Percentiles rank a stretch among this genome's conserved stretches.
Evolutionary conservation across 2,329 filamentous ascomycete genomes (phyloP).

Genomic region (Conoideocrella luteorostrata): DNA sequence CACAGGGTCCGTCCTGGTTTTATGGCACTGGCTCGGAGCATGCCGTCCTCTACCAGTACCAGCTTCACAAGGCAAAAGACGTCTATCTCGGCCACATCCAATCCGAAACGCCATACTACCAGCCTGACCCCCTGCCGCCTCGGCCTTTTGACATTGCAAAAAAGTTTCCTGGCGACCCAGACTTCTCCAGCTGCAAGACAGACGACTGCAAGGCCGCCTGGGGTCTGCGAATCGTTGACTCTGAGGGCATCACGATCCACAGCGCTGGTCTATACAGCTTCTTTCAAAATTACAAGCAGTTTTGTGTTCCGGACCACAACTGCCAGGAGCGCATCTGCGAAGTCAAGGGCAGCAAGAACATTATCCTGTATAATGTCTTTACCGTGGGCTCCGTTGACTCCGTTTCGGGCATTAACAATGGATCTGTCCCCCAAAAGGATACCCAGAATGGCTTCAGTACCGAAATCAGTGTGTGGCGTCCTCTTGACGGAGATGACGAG

Average conservation of each 20-base stretch:
- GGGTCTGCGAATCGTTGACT: background rate
- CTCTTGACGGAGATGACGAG: no score
- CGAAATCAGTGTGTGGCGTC: no score
- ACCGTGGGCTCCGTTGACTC: background rate
- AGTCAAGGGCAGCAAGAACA: background rate
- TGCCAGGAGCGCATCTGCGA: background rate
- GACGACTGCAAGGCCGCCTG: background rate
- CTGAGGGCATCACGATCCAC: background rate
- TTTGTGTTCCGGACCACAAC: background rate
- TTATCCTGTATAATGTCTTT: background rate
- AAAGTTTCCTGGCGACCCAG: slow-evolving; percentile 1
- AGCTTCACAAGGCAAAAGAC: slow-evolving; percentile 36
- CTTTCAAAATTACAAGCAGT: background rate
- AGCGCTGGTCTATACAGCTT: slow-evolving; percentile 2
- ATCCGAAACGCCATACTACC: slow-evolving; percentile 48
- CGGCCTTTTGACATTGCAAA: slow-evolving; percentile 12
- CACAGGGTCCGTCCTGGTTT: slow-evolving; percentile 24
- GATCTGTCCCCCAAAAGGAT: background rate
- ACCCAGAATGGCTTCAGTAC: slow-evolving; percentile 2
- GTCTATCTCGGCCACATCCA: slow-evolving; percentile 57
- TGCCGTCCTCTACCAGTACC: slow-evolving; percentile 44
- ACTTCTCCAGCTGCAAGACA: background rate
- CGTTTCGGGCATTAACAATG: background rate
- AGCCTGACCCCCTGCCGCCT: slow-evolving; percentile 16
- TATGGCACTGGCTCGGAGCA: slow-evolving; percentile 34